Conservation (phyloP, 768 basidiomycete genomes). For the Kwoniella shandongensis region DNA sequence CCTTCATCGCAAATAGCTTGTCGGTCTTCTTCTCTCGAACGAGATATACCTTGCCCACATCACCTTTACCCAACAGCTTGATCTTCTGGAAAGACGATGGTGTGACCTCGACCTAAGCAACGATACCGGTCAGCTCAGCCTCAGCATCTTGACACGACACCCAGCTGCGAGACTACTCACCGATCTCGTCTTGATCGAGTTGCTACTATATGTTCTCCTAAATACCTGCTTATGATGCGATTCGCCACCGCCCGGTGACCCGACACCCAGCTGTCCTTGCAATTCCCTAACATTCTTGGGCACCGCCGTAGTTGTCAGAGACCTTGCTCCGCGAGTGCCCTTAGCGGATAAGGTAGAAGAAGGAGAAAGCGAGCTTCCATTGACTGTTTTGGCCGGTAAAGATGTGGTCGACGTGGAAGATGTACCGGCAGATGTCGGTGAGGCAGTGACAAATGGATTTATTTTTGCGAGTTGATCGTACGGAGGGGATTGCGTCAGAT, state of each 20-base stretch:
- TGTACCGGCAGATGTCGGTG: slow-evolving; percentile 5
- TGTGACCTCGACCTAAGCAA: slow-evolving; percentile 78
- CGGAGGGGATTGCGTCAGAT: slow-evolving; percentile 22
- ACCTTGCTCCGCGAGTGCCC: slow-evolving; percentile 28
- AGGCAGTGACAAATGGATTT: slow-evolving; percentile 12
- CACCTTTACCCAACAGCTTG: slow-evolving; percentile 97
- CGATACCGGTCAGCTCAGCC: background rate
- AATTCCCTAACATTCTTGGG: slow-evolving; percentile 23
- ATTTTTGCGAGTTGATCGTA: slow-evolving; percentile 4
- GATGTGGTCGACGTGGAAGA: slow-evolving; percentile 4
- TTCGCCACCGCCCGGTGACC: slow-evolving; percentile 54
- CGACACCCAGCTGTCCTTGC: slow-evolving; percentile 27
- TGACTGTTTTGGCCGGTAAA: slow-evolving; percentile 60
- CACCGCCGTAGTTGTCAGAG: slow-evolving; percentile 25
- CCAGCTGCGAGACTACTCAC: too few relatives aligned
- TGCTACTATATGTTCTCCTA: slow-evolving; percentile 92
- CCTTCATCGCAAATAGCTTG: slow-evolving; percentile 99
- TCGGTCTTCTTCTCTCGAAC: slow-evolving; percentile 96
- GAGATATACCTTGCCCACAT: slow-evolving; percentile 97
- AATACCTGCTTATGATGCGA: slow-evolving; percentile 63
- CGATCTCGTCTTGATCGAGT: slow-evolving; percentile 90
- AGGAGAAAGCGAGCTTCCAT: slow-evolving; percentile 46
- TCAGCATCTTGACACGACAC: too few relatives aligned
- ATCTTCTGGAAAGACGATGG: slow-evolving; percentile 94
- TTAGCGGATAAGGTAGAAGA: slow-evolving; percentile 34